Base-by-base conservation (phyloP, 1,284 basidiomycete species). In the Phylloboletellus chloephorus region DNA sequence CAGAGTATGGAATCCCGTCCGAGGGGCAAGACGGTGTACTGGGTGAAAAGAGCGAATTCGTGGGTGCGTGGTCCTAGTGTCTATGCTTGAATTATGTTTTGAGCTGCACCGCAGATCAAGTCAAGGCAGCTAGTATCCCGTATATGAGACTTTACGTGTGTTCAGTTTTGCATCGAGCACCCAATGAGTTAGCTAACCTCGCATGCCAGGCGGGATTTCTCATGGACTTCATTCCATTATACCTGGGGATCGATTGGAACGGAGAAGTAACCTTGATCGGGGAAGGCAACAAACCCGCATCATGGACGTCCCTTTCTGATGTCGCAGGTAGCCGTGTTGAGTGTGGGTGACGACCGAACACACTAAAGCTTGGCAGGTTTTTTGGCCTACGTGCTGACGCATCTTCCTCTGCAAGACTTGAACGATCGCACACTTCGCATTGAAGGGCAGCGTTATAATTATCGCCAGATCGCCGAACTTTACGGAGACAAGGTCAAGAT, bases 331-430 rank as follows among this genome's bases (percentile, higher is more conserved):
- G 22, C 11, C 8, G 11, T 30, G 10, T 15, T 31, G 2, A 15
- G 20, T 29, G 16, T 33, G 5, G 5, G 23, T 2, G 25, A 32
- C n/a, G 8, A 41, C 20, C n/a, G 24, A 20, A 28, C 9, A 16
- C 17, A 11, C 43, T 12, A 17, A n/a, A n/a, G 5, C 8, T 8
- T 21, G 31, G 15, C 43, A 38, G 51, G 57, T 22, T 69, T 57
- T 52, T 37, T 64, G 17, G 60, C 57, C 7, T 54, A 63, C 37
- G 53, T 60, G 21, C 49, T 67, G 17, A 57, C 58, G 11, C 44
- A 53, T 20, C 46, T 57, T 19, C 48, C 54, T 12, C 39, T 31
- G 7, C 41, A 48, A 31, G 49, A 61, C 16, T 39, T 66, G 25
- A 38, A 50, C 5, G 45, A 56, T 43, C 43, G 45, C 20, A 51